phyloP scores from a whole-genome alignment of 192 early-diverging fungal species.

The Phycomyces blakesleeanus region DNA sequence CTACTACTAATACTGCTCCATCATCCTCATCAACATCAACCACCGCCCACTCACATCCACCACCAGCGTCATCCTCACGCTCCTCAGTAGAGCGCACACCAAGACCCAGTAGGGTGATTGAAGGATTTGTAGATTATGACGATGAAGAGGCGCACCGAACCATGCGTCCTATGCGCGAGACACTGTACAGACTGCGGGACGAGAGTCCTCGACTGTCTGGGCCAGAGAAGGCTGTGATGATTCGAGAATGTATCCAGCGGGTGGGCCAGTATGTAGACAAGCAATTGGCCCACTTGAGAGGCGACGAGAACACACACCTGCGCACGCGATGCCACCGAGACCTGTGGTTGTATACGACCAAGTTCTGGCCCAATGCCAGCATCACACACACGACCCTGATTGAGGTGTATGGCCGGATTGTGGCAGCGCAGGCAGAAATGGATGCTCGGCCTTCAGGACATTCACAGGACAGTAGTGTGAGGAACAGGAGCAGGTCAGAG shows the following conservation, averaged over 20 bases:
- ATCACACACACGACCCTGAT: slow-evolving; percentile 52
- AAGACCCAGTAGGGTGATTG: slow-evolving; percentile 25
- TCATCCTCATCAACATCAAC: neutral
- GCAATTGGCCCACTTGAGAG: slow-evolving; percentile 25
- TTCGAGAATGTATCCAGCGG: slow-evolving; percentile 47
- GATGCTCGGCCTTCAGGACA: neutral
- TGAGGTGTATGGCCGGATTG: slow-evolving; percentile 51
- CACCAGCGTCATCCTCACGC: slow-evolving; percentile 12
- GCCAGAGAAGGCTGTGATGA: slow-evolving; percentile 39
- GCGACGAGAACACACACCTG: slow-evolving; percentile 17
- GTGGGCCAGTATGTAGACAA: slow-evolving; percentile 58
- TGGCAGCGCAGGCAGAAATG: slow-evolving; percentile 6
- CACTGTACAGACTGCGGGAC: slow-evolving; percentile 51
- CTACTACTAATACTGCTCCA: neutral
- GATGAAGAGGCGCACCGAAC: slow-evolving; percentile 62
- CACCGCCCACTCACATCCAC: slow-evolving; percentile 23
- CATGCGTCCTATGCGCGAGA: slow-evolving; percentile 62
- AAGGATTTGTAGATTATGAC: slow-evolving; percentile 48
- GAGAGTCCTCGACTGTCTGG: slow-evolving; percentile 35
- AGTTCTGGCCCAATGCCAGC: slow-evolving; percentile 59
- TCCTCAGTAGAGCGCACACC: neutral
- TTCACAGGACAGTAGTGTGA: neutral
- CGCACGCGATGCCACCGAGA: slow-evolving; percentile 45
- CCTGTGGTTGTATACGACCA: slow-evolving; percentile 68
- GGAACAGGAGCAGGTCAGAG: slow-evolving; percentile 1